Base-by-base conservation (phyloP, 2,329 filamentous ascomycete species). In the Myriosclerotinia curreyana region DNA sequence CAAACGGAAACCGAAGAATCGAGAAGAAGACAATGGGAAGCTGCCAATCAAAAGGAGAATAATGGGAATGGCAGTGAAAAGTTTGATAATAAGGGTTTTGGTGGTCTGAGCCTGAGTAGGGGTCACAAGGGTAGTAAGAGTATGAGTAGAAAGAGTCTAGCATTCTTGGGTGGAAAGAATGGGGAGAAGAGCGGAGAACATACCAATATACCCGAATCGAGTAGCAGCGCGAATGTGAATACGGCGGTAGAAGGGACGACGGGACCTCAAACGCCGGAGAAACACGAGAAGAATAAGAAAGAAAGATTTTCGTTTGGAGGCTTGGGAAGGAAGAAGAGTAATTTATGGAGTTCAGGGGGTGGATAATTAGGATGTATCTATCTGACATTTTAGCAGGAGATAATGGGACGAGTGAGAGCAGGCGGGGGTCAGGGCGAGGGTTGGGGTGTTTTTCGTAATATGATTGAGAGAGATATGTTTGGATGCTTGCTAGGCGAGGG, bases 121-220 rank as follows among this genome's bases (percentile, higher is more conserved):
- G 86, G 90, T 68, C 84, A 87, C 69, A 82, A 87, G 62, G 86
- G 86, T 12, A 91, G 88, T 75, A 94, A 91, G 78, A 92, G 90
- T 68, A 83, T 96, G 79, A 71, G 90, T 56, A 85, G 88, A 67
- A 91, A 89, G 76, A 89, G 90, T 69, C 87, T 91, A 71, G 84
- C 83, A 40, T 89, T 90, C 72, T 77, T 88, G 42, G 40, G 38
- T 40, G 50, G 60, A 81, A 84, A 66, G 81, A 38, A 67, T 64
- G 59, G 64, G 66, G 51, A 60, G n/a, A 58, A 50, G 20, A 51
- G 22, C 36, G 53, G 31, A 40, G 59, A 42, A 7, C 53, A 44
- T 55, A 53, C n/a, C 15, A 58, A 71, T 59, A 71, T 58, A 58
- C 55, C 55, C 55, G 55, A 48, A 48, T 48, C 55, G 42, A 48